phyloP scores from a whole-genome alignment of 2,329 filamentous ascomycete species.

The Monosporascus sp. region DNA sequence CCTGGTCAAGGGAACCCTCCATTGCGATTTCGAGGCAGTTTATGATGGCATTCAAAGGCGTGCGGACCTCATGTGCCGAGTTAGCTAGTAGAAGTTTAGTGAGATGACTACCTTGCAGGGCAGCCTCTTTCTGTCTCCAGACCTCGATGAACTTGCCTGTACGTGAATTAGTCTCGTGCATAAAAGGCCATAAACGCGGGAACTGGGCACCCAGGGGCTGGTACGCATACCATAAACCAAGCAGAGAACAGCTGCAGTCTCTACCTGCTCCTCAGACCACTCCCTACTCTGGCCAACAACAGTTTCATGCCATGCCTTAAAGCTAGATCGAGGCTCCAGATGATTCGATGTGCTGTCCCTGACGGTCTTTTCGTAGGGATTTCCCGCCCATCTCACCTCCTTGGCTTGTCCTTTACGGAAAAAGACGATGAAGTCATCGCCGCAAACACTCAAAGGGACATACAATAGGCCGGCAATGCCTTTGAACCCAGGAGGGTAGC shows the following conservation, averaged over 20 bases:
- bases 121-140: slow-evolving; percentile 85
- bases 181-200: background rate
- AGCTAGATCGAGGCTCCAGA: slow-evolving; percentile 74
- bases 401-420: slow-evolving; percentile 73
- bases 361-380: slow-evolving; percentile 75
- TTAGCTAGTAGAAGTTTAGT: slow-evolving; percentile 78
- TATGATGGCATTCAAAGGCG: slow-evolving; percentile 87
- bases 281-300: slow-evolving; percentile 78
- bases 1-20: slow-evolving; percentile 72
- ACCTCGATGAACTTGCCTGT: slow-evolving; percentile 77
- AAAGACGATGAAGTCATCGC: slow-evolving; percentile 84
- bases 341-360: slow-evolving; percentile 68
- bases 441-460: slow-evolving; percentile 71
- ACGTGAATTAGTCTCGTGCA: background rate
- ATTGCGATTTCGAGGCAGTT: slow-evolving; percentile 91
- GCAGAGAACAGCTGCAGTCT: slow-evolving; percentile 83
- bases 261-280: slow-evolving; percentile 84
- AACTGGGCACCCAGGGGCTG: background rate
- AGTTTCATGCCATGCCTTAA: slow-evolving; percentile 76
- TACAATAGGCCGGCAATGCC: slow-evolving; percentile 74
- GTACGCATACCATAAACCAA: slow-evolving; percentile 68
- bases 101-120: slow-evolving; percentile 74
- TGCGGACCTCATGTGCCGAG: slow-evolving; percentile 87
- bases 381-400: slow-evolving; percentile 82
- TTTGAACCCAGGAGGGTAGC: slow-evolving; percentile 74